Evolutionary conservation across 768 basidiomycete genomes (phyloP).

Genomic region (Phanerochaete sordida): DNA sequence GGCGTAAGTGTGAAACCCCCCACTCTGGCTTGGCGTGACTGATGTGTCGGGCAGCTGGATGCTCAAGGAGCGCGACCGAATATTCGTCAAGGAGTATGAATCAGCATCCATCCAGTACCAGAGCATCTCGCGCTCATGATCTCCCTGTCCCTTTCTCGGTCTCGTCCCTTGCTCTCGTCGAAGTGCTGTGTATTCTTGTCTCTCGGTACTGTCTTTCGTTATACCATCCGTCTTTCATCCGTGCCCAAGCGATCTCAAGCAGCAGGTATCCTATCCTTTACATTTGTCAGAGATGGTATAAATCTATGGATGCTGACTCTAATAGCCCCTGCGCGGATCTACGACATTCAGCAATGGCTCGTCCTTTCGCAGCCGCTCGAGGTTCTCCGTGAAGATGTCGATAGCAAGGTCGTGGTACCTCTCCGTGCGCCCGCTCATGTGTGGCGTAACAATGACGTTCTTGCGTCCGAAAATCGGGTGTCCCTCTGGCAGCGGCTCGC

Average conservation of each 20-base stretch:
- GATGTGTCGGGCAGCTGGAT: conserved; percentile 56
- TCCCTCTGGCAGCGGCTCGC: conserved; percentile 11
- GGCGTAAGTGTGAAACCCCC: conserved; percentile 43
- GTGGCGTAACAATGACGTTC: conserved; percentile 15
- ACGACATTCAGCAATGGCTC: background rate
- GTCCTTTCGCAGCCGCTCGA: background rate
- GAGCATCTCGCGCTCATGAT: conserved; percentile 67
- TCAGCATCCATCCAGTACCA: conserved; percentile 75
- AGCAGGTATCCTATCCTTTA: too few relatives aligned
- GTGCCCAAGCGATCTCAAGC: too few relatives aligned
- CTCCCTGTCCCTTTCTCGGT: background rate
- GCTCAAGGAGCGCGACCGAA: conserved; percentile 62
- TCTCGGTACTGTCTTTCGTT: background rate
- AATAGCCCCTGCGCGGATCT: conserved; percentile 5
- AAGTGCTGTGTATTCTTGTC: background rate
- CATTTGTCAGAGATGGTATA: too few relatives aligned
- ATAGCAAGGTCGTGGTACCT: background rate
- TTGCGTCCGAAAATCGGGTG: conserved; percentile 12
- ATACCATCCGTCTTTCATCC: background rate
- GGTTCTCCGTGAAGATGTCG: conserved; percentile 7
- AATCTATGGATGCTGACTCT: too few relatives aligned
- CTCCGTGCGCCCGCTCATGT: conserved; percentile 9
- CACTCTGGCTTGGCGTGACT: background rate
- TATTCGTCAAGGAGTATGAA: conserved; percentile 81
- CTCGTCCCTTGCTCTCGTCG: background rate